Percentiles rank a stretch among this genome's conserved stretches.
Conservation (phyloP, 768 basidiomycete species). For the Neoboletus subvelutipes region DNA sequence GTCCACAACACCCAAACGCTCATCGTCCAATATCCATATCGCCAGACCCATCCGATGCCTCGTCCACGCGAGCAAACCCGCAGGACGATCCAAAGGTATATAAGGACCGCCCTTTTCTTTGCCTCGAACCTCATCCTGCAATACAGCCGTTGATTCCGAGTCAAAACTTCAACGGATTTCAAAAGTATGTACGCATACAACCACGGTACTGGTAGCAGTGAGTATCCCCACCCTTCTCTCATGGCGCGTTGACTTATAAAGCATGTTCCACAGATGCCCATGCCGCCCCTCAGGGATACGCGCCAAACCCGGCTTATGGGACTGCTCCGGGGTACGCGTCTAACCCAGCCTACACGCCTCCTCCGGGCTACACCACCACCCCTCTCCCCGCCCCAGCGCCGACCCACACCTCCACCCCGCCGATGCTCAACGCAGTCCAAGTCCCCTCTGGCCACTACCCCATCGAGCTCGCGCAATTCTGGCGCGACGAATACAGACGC, state of each 20-base stretch:
- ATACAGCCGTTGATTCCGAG: background rate
- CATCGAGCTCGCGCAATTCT: conserved; percentile 33
- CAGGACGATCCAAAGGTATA: conserved; percentile 5
- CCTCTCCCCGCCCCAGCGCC: background rate
- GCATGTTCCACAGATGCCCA: background rate
- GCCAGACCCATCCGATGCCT: background rate
- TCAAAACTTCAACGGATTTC: background rate
- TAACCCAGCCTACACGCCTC: background rate
- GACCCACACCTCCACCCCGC: background rate
- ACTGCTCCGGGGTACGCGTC: background rate
- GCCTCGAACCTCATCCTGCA: background rate
- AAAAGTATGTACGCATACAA: conserved; percentile 8
- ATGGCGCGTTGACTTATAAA: background rate
- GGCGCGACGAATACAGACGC: conserved; percentile 17
- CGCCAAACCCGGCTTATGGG: background rate
- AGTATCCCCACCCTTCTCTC: background rate
- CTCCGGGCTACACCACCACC: background rate
- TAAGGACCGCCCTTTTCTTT: background rate
- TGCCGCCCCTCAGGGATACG: background rate
- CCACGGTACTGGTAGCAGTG: conserved; percentile 2
- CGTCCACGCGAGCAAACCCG: conserved; percentile 7
- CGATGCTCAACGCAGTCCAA: conserved; percentile 9
- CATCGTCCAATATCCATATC: background rate
- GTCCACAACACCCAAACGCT: conserved; percentile 3
- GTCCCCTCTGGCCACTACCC: conserved; percentile 20